phyloP scores from a whole-genome alignment of 257 asterid genomes.

The Solanum medicagineum region DNA sequence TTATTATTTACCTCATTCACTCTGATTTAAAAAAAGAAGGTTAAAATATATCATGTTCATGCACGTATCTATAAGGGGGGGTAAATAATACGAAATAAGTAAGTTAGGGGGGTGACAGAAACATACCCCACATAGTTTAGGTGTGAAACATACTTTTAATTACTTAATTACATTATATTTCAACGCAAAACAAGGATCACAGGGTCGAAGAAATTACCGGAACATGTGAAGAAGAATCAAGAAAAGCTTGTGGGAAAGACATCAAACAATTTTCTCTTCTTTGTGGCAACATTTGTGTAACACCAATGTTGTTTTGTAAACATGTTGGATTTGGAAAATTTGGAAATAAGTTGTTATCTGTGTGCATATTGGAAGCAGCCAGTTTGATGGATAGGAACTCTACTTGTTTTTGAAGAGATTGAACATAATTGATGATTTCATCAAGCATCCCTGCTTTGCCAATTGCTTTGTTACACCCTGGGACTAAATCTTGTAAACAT shows the following conservation, averaged over 20 bases:
- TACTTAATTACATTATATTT: background rate
- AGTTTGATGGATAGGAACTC: conserved; percentile 80
- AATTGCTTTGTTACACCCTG: conserved; percentile 55
- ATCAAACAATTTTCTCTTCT: conserved; percentile 24
- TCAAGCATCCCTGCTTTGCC: conserved; percentile 81
- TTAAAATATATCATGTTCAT: too few species aligned
- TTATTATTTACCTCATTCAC: too few species aligned
- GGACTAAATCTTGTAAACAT: conserved; percentile 66
- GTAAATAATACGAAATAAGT: too few species aligned
- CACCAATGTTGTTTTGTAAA: conserved; percentile 19
- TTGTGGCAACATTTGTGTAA: conserved; percentile 14
- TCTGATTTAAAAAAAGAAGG: too few species aligned
- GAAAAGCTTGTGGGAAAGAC: conserved; percentile 33
- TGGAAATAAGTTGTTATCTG: conserved; percentile 31
- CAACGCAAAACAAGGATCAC: background rate
- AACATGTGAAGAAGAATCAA: conserved; percentile 31
- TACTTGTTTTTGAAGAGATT: conserved; percentile 72
- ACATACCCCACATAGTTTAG: too few species aligned
- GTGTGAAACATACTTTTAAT: background rate
- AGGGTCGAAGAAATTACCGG: conserved; percentile 12
- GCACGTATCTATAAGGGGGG: too few species aligned
- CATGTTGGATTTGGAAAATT: conserved; percentile 35
- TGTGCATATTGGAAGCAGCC: conserved; percentile 33
- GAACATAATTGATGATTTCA: conserved; percentile 72
- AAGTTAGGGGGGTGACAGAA: too few species aligned